These are phyloP conservation scores for Neonectria faginata DNA, from an alignment of 2,329 filamentous ascomycete species.

Conservation along the genomic window DNA sequence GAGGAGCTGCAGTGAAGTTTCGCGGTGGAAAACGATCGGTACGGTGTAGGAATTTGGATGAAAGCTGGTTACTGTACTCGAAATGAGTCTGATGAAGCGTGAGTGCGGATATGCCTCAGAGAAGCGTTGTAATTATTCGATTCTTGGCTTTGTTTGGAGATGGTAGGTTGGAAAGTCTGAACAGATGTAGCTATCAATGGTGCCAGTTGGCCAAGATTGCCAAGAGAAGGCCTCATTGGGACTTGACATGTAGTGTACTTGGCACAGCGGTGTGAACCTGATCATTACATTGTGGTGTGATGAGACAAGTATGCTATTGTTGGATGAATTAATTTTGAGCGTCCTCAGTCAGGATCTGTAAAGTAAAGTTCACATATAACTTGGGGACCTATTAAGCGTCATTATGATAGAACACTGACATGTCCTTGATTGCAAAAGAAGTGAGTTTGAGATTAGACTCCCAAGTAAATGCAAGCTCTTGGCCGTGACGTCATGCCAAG, in stretches of 20 bases:
- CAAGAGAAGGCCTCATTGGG: background rate
- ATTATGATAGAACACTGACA: too few relatives aligned
- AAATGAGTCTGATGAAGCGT: background rate
- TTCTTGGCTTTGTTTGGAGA: too few relatives aligned
- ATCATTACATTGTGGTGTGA: background rate
- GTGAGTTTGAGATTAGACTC: too few relatives aligned
- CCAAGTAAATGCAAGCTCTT: background rate
- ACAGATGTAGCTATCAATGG: constrained; percentile 15
- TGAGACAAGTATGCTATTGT: too few relatives aligned
- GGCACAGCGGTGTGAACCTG: background rate
- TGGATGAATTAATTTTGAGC: too few relatives aligned
- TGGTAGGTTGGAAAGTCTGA: too few relatives aligned
- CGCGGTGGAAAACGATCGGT: background rate
- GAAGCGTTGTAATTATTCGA: background rate
- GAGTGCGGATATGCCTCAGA: background rate
- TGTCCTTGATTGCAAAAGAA: too few relatives aligned
- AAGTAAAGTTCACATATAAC: too few relatives aligned
- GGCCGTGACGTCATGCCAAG: constrained; percentile 26
- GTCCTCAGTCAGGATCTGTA: too few relatives aligned
- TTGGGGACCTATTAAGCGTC: too few relatives aligned
- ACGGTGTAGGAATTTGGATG: background rate
- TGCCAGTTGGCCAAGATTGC: background rate
- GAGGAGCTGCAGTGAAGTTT: background rate
- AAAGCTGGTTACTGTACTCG: background rate
- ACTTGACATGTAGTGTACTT: background rate